Percentiles rank a stretch among this genome's conserved stretches.
phyloP scores from a whole-genome alignment of 2,329 filamentous ascomycete species.

The Curvularia sp. region DNA sequence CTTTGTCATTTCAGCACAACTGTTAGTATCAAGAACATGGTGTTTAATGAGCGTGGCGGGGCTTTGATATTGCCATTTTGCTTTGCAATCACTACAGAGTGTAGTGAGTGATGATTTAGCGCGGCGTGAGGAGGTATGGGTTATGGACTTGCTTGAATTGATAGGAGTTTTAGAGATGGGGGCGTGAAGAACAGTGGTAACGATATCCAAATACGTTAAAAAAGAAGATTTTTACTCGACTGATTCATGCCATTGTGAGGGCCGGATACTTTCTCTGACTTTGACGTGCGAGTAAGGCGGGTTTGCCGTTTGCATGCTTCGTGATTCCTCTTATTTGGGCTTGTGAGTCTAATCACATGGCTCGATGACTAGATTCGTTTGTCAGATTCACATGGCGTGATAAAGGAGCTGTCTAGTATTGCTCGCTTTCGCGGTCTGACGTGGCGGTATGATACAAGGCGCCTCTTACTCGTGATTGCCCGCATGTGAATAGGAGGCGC shows the following conservation, averaged over 20 bases:
- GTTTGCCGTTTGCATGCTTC: neutral
- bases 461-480: no score
- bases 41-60: neutral
- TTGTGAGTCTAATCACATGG: no score
- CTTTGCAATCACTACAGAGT: neutral
- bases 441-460: no score
- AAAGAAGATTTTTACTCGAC: neutral
- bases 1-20: neutral
- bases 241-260: neutral
- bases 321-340: no score
- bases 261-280: neutral
- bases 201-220: neutral
- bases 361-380: no score
- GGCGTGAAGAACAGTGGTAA: neutral
- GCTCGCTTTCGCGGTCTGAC: no score
- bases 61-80: neutral
- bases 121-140: neutral
- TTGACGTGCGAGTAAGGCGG: neutral
- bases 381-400: no score
- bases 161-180: neutral
- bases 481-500: no score
- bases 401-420: no score
- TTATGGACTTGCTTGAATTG: neutral
- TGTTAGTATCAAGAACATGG: neutral
- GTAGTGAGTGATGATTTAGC: slow-evolving; percentile 2